Evolutionary conservation across 331 rosid species (phyloP).

Genomic region (Cucumis variabilis): DNA sequence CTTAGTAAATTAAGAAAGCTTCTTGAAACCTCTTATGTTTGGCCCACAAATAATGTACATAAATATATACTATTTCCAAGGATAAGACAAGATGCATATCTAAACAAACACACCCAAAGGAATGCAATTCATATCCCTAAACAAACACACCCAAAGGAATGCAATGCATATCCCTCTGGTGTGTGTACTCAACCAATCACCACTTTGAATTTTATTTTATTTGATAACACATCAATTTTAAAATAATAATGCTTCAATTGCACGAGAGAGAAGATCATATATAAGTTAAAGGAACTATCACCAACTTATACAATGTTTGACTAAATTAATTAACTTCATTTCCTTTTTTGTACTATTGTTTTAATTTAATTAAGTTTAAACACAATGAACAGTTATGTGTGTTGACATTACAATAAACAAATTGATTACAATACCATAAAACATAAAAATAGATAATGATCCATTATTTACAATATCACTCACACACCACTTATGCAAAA

Average conservation of each 20-base stretch:
- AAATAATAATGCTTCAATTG: not conserved
- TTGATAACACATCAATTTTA: not conserved
- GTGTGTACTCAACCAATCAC: slow-evolving; percentile 1
- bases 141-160: too few species aligned
- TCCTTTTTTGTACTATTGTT: not conserved
- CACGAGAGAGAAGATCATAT: not conserved
- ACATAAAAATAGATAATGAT: too few species aligned
- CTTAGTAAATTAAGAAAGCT: slow-evolving; percentile 1
- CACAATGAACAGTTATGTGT: too few species aligned
- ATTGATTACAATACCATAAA: too few species aligned
- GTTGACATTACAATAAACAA: too few species aligned
- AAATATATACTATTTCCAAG: not conserved
- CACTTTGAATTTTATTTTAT: not conserved
- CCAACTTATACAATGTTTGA: too few species aligned
- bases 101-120: not conserved
- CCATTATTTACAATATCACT: too few species aligned
- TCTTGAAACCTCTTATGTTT: slow-evolving; percentile 29
- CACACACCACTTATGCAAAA: not conserved
- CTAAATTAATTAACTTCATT: too few species aligned
- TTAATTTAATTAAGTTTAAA: not conserved
- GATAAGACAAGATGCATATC: slow-evolving; percentile 8
- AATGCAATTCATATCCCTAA: too few species aligned
- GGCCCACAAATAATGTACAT: slow-evolving; percentile 21
- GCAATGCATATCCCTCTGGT: not conserved
- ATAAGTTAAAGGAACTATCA: too few species aligned